Evolutionary conservation across 83 land plant genomes (phyloP).

Genomic region (Picea engelmannii): DNA sequence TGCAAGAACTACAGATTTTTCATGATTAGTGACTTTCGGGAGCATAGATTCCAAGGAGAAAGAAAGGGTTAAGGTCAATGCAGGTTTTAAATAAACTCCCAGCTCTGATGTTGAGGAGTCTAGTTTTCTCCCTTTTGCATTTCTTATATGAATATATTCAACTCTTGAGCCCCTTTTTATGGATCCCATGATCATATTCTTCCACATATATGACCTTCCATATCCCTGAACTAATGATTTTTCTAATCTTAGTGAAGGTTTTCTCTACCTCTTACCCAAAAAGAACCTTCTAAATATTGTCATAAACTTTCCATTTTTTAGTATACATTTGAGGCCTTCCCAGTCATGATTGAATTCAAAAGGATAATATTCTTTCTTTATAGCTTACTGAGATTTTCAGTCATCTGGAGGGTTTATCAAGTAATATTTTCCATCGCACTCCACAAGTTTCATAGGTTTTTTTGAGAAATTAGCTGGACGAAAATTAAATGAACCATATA

Average conservation of each 20-base stretch:
- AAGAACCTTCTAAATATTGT: constrained; percentile 20
- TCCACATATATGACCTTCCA: constrained; percentile 3
- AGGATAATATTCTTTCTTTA: neutral
- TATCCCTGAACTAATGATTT: neutral
- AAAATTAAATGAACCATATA: constrained; percentile 70
- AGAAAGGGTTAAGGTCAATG: constrained; percentile 28
- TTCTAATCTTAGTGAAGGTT: neutral
- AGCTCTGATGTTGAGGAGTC: constrained; percentile 19
- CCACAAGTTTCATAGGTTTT: constrained; percentile 34
- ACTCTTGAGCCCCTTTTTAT: neutral
- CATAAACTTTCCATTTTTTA: constrained; percentile 7
- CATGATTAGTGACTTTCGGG: constrained; percentile 46
- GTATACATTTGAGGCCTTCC: neutral
- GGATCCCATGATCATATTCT: neutral
- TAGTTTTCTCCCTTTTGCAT: constrained; percentile 4
- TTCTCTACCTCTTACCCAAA: constrained; percentile 10
- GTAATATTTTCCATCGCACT: constrained; percentile 43
- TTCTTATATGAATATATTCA: constrained; percentile 22
- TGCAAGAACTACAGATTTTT: constrained; percentile 69
- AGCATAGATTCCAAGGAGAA: constrained; percentile 70
- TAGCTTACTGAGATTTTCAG: neutral
- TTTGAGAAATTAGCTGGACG: constrained; percentile 31
- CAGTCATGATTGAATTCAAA: neutral
- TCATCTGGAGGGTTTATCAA: constrained; percentile 24
- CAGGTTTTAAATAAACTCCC: neutral